phyloP scores from a whole-genome alignment of 108 stramenopile species.

The Mayamaea pseudoterrestris region DNA sequence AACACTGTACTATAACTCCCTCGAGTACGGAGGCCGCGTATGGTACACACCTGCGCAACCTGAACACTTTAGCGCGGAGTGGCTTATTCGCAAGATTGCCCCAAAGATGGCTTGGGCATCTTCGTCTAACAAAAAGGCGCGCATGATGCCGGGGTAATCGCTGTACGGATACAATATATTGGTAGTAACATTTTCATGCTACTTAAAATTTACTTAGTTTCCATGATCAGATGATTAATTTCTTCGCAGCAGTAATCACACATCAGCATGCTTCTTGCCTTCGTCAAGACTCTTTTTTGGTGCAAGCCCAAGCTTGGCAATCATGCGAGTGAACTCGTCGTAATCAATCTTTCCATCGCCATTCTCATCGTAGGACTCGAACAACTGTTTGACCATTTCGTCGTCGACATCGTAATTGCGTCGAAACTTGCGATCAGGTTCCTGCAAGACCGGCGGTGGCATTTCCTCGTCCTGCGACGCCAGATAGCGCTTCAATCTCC shows the following conservation, averaged over 20 bases:
- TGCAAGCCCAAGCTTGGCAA: constrained; percentile 89
- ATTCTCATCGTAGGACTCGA: constrained; percentile 81
- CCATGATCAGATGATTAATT: too few relatives aligned
- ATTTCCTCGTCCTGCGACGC: constrained; percentile 55
- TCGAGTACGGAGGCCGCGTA: constrained; percentile 24
- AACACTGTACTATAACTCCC: constrained; percentile 22
- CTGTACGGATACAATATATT: too few relatives aligned
- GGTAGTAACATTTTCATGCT: too few relatives aligned
- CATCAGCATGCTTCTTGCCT: too few relatives aligned
- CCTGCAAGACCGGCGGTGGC: constrained; percentile 57
- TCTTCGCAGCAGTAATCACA: too few relatives aligned
- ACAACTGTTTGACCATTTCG: constrained; percentile 69
- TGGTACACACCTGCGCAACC: constrained; percentile 16
- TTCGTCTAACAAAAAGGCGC: too few relatives aligned
- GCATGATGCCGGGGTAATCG: too few relatives aligned
- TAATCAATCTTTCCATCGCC: constrained; percentile 81
- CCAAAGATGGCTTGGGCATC: constrained; percentile 2
- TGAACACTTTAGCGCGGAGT: constrained; percentile 27
- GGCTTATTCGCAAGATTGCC: constrained; percentile 23
- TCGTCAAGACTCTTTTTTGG: too few relatives aligned
- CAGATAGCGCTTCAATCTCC: constrained; percentile 82
- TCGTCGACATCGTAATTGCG: constrained; percentile 73
- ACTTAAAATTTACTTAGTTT: too few relatives aligned
- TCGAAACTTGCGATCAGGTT: constrained; percentile 64
- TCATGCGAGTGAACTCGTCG: constrained; percentile 83